Evolutionary conservation across 139 green algal species (phyloP).

Genomic region (Mesostigma viride): DNA sequence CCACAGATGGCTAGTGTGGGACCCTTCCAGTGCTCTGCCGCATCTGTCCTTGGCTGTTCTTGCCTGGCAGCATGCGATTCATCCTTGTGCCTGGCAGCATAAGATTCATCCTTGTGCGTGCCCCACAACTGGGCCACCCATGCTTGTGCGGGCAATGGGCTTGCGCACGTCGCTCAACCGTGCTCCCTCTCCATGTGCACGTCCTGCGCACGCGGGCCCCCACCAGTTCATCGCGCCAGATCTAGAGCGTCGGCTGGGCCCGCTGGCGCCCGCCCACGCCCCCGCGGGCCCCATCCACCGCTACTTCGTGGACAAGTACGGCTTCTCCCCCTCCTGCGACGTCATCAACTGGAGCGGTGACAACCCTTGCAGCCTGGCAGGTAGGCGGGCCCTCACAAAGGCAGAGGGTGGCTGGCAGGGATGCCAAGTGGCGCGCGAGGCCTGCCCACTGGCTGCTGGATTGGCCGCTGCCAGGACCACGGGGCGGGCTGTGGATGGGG

Average conservation of each 20-base stretch:
- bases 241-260: conserved; percentile 2
- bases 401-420: too few relatives aligned
- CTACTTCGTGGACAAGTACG: conserved; percentile 29
- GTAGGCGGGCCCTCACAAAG: not conserved
- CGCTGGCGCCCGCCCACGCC: conserved; percentile 10
- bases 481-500: not conserved
- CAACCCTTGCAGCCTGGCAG: conserved; percentile 28
- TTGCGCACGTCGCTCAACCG: too few relatives aligned
- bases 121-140: too few relatives aligned
- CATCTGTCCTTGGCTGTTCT: too few relatives aligned
- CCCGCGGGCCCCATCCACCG: conserved; percentile 16
- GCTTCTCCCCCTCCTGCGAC: conserved; percentile 11
- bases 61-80: too few relatives aligned
- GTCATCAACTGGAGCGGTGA: conserved; percentile 24
- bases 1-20: too few relatives aligned
- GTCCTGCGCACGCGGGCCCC: too few relatives aligned
- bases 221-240: not conserved
- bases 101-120: too few relatives aligned
- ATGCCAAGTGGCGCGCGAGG: not conserved
- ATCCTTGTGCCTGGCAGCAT: too few relatives aligned
- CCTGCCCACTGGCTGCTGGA: not conserved
- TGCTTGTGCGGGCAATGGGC: too few relatives aligned
- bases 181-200: too few relatives aligned
- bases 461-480: not conserved
- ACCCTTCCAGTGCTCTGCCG: too few relatives aligned